Evolutionary conservation across 1,139 yeast species (phyloP), one percentile per base, ranked within the genome.

Genomic region (Suhomyces ambrosiae): DNA sequence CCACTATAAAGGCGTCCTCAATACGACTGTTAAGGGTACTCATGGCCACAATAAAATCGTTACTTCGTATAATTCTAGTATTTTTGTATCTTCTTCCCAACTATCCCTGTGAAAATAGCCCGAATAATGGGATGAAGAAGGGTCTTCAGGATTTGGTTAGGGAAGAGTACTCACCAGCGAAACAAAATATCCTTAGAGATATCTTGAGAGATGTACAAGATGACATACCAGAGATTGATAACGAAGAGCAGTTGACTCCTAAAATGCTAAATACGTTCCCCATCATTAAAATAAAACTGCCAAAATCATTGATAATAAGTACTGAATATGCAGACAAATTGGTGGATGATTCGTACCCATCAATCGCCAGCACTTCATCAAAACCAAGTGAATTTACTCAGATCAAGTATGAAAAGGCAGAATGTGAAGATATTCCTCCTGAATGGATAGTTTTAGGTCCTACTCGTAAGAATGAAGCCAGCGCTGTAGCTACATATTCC

Each of bases 401-500:
- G 27, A 21, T 45, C 8, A 32, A 39, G 21, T 42, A 34, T 22
- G 25, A 10, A 4, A 32, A 44, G n/a, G 47, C 48, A 4, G 21
- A 32, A 6, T 32, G 15, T 18, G 30, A 19, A 11, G 21, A 25
- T 1, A 16, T 24, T 12, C 31, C 18, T 3, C 11, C 37, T 2
- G 42, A 42, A 3, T 49, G 51, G 50, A 27, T 27, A 13, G 37
- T 41, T 1, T 23, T 46, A 11, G 49, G 51, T 3, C 43, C 48
- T 6, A 39, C 43, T 11, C 36, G 38, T 1, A 33, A 29, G 28
- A 48, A 46, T 27, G 32, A 32, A 15, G 48, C 45, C 25, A 40
- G 40, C 11, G 37, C 47, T 11, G 31, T 45, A n/a, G 52, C 60
- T 3, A 41, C 55, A 2, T 58, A 52, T 32, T 39, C 46, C 10